Base-by-base conservation (phyloP, 345 rosid genomes). In the Excoecaria agallocha region DNA sequence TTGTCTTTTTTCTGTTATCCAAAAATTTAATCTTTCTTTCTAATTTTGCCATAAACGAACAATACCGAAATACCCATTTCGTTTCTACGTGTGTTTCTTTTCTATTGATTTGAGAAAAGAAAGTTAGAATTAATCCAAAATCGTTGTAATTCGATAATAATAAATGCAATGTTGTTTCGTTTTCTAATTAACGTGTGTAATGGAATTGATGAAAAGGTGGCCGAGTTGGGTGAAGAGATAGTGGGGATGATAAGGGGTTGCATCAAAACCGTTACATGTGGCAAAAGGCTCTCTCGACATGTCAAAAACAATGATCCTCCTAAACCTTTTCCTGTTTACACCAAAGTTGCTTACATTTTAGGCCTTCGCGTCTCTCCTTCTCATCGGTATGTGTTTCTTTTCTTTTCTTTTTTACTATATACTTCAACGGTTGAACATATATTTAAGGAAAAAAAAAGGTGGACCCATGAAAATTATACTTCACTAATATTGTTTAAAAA, bases 231-330 rank as follows among this genome's bases (percentile, higher is more conserved):
- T 30, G 89, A 77, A 9, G 90, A 85, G 75, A 93, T 96, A 19
- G 97, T 93, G 43, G 99, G 99, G 16, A 83, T 91, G 87, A 89
- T 93, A 24, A 84, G 99, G 69, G 99, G 99, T 20, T 89, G 96
- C 87, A 87, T 89, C 78, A 93, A 96, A 84, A 91, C 88, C 81
- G 97, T 89, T 71, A 91, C 99, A 66, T 89, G 98, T 74, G 97
- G 96, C 71, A 88, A 79, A 66, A 91, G 74, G 67, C 74, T 77
- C 68, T 65, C 81, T 5, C 66, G 89, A 61, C 78, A 74, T 37
- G 59, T 61, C 65, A 83, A 82, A 71, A 22, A 20, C 64, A 37
- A 24, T 54, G 78, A 74, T 49, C 73, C 54, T 19, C 66, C 56
- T 46, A 81, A 76, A 41, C 67, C 83, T 8, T 51, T 82, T 39